These are phyloP conservation scores for Saccharomycopsis hybrid DNA, from an alignment of 1,139 yeast genomes.

Conservation along the genomic window DNA sequence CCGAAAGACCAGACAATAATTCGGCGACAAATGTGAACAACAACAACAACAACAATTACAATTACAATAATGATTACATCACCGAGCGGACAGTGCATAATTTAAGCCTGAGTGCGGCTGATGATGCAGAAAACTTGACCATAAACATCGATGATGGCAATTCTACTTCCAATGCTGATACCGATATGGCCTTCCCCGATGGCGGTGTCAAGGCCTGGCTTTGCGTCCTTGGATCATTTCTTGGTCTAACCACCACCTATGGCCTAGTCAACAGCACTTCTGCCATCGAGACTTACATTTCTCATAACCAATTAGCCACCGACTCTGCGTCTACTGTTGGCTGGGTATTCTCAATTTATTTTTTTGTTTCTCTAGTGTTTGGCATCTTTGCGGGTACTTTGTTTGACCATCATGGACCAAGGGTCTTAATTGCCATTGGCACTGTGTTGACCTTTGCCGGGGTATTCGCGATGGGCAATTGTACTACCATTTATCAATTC, in stretches of 20 bases:
- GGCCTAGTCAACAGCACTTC: constrained; percentile 57
- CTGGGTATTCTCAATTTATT: constrained; percentile 58
- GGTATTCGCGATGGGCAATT: constrained; percentile 46
- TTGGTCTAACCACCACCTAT: constrained; percentile 52
- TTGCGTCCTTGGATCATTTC: constrained; percentile 55
- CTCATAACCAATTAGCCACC: constrained; percentile 41
- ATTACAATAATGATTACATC: too few relatives aligned
- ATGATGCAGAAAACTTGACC: too few relatives aligned
- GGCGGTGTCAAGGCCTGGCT: constrained; percentile 55
- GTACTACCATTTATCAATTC: constrained; percentile 50
- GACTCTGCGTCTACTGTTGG: constrained; percentile 42
- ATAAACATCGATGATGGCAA: too few relatives aligned
- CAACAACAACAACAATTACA: too few relatives aligned
- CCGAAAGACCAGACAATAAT: too few relatives aligned
- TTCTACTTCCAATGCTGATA: too few relatives aligned
- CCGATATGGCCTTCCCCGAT: neutral
- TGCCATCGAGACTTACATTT: constrained; percentile 52
- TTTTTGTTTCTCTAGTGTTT: constrained; percentile 50
- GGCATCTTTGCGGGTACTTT: constrained; percentile 58
- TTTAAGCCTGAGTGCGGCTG: too few relatives aligned
- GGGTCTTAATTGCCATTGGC: constrained; percentile 39
- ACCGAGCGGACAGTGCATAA: too few relatives aligned
- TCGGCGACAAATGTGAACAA: too few relatives aligned
- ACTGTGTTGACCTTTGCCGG: constrained; percentile 42
- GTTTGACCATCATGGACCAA: constrained; percentile 52